phyloP scores from a whole-genome alignment of 768 basidiomycete genomes.

The Albatrellus ellisii region DNA sequence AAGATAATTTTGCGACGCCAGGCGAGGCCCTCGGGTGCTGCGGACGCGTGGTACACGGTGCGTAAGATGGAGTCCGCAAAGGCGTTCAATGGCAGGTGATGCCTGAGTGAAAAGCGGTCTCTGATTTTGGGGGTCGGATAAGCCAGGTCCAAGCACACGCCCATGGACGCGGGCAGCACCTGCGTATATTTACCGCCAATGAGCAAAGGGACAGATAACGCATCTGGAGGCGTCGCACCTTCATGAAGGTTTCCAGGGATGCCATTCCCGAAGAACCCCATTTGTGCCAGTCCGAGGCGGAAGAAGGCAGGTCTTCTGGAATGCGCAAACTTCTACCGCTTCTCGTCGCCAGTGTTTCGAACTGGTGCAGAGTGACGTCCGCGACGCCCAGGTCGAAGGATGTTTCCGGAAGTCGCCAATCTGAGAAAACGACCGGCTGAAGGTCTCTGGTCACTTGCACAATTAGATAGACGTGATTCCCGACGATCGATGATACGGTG shows the following conservation, averaged over 20 bases:
- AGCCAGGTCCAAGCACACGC: conserved; percentile 75
- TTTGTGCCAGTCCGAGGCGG: conserved; percentile 32
- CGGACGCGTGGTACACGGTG: conserved; percentile 62
- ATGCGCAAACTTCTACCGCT: conserved; percentile 29
- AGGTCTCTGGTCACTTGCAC: conserved; percentile 90
- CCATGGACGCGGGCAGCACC: conserved; percentile 48
- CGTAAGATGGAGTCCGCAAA: conserved; percentile 80
- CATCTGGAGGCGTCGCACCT: neutral
- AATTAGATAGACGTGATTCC: conserved; percentile 75
- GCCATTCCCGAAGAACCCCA: conserved; percentile 9
- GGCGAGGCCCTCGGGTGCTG: conserved; percentile 33
- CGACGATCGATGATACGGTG: conserved; percentile 81
- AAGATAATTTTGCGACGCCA: conserved; percentile 77
- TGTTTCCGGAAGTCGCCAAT: conserved; percentile 62
- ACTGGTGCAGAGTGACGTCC: conserved; percentile 77
- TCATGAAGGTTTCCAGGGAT: conserved; percentile 2
- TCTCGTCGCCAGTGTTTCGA: conserved; percentile 47
- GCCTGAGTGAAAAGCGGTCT: conserved; percentile 29
- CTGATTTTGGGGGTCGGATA: conserved; percentile 47
- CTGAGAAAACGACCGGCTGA: conserved; percentile 74
- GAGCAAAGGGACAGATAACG: neutral
- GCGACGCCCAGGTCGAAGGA: conserved; percentile 69
- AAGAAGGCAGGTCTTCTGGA: conserved; percentile 13
- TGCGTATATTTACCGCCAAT: conserved; percentile 17
- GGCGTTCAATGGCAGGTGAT: conserved; percentile 58